Conservation (phyloP, 2,329 filamentous ascomycete genomes). For the Colletotrichum sojae region DNA sequence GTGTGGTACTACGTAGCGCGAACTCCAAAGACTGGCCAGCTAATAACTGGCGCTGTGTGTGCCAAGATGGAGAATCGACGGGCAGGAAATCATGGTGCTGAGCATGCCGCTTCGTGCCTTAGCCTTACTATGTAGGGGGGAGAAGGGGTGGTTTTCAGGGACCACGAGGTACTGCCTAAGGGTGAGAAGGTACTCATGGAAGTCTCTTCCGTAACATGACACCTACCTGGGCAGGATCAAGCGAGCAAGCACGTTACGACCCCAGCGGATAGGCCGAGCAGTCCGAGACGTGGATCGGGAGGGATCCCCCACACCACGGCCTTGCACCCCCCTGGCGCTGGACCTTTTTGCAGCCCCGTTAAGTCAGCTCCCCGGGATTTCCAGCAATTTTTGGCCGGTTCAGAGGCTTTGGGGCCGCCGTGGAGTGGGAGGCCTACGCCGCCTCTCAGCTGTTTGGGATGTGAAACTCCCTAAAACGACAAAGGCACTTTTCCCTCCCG, state of each 20-base stretch:
- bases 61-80: conserved; percentile 13
- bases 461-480: conserved; percentile 40
- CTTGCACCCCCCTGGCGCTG: conserved; percentile 12
- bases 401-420: conserved; percentile 14
- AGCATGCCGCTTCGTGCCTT: conserved; percentile 21
- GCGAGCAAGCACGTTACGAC: neutral
- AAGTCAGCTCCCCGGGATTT: conserved; percentile 22
- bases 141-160: conserved; percentile 21
- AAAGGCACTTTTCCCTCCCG: conserved; percentile 25
- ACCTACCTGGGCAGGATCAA: too few species aligned
- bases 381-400: conserved; percentile 24
- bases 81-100: conserved; percentile 15
- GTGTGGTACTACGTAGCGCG: conserved; percentile 7
- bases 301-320: conserved; percentile 23
- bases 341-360: conserved; percentile 8
- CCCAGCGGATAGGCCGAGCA: conserved; percentile 26
- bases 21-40: neutral
- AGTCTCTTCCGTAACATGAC: too few species aligned
- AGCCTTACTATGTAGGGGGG: conserved; percentile 11
- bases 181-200: too few species aligned
- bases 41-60: neutral
- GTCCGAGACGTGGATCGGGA: conserved; percentile 26
- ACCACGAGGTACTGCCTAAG: neutral
- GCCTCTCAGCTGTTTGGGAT: conserved; percentile 41
- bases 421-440: conserved; percentile 20